Percentiles rank a stretch among this genome's conserved stretches.
Conservation (phyloP, 768 basidiomycete genomes). For the Podaxis sp. region DNA sequence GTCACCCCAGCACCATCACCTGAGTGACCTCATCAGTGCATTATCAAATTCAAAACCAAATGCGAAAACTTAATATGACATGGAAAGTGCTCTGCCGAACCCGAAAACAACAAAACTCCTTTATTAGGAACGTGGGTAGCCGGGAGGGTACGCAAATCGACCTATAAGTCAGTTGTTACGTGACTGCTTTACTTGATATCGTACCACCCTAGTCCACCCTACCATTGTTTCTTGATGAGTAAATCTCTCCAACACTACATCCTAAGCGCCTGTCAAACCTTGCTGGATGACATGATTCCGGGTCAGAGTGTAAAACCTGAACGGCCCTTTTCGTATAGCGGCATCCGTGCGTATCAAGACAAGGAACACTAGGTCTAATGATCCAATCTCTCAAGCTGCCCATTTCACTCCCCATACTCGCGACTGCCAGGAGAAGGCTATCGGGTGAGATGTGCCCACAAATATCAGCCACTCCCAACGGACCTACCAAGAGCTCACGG, state of each 20-base stretch:
- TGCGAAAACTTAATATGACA: not conserved
- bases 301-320: not conserved
- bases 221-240: too few species aligned
- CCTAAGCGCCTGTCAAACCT: too few species aligned
- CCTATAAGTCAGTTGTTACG: too few species aligned
- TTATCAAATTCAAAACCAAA: constrained; percentile 3
- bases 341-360: not conserved
- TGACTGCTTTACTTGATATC: too few species aligned
- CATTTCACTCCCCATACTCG: not conserved
- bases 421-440: not conserved
- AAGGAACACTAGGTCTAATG: not conserved
- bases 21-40: not conserved
- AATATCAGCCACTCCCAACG: constrained; percentile 7
- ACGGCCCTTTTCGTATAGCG: not conserved
- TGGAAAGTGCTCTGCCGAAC: not conserved
- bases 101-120: not conserved
- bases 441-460: not conserved
- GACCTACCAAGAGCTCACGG: not conserved
- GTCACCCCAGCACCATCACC: not conserved
- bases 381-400: not conserved
- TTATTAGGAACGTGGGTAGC: not conserved
- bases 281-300: not conserved
- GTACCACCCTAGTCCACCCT: too few species aligned
- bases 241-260: too few species aligned
- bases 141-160: not conserved